Evolutionary conservation across 2,329 filamentous ascomycete species (phyloP).

Genomic region (Neopestalotiopsis rosae): DNA sequence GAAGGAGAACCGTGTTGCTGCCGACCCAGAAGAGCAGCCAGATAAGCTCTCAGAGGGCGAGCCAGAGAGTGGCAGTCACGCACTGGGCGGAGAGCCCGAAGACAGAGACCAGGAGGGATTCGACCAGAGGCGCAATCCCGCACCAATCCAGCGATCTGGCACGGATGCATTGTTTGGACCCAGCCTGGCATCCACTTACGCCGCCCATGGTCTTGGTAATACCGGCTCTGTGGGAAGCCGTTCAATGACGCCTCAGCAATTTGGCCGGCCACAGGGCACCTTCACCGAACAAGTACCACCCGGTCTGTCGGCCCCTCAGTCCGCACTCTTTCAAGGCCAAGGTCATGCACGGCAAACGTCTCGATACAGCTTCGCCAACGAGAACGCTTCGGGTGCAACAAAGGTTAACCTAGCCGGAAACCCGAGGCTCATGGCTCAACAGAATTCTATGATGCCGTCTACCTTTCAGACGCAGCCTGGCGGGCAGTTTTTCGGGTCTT

Average conservation of each 20-base stretch:
- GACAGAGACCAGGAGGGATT: slow-evolving; percentile 66
- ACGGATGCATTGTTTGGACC: slow-evolving; percentile 61
- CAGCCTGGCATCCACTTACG: slow-evolving; percentile 53
- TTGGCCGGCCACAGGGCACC: slow-evolving; percentile 68
- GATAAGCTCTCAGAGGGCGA: slow-evolving; percentile 70
- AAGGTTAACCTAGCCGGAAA: slow-evolving; percentile 80
- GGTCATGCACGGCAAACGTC: slow-evolving; percentile 84
- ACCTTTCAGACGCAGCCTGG: slow-evolving; percentile 63
- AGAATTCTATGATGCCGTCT: slow-evolving; percentile 84
- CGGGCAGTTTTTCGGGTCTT: slow-evolving; percentile 79
- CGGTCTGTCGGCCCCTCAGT: slow-evolving; percentile 58
- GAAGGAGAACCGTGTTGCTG: slow-evolving; percentile 49
- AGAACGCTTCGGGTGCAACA: slow-evolving; percentile 65
- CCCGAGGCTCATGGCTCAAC: slow-evolving; percentile 81
- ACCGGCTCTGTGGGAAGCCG: slow-evolving; percentile 69
- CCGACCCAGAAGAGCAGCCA: slow-evolving; percentile 53
- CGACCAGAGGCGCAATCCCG: slow-evolving; percentile 67
- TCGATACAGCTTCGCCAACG: slow-evolving; percentile 86
- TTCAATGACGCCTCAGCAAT: slow-evolving; percentile 81
- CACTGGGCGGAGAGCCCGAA: slow-evolving; percentile 91
- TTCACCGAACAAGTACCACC: slow-evolving; percentile 66
- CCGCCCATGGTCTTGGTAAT: slow-evolving; percentile 52
- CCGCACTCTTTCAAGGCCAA: slow-evolving; percentile 60
- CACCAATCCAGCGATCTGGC: slow-evolving; percentile 73
- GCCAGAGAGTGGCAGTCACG: slow-evolving; percentile 81